These are phyloP conservation scores for Boletus pseudopeckii DNA, from an alignment of 768 basidiomycete species.

Conservation along the genomic window DNA sequence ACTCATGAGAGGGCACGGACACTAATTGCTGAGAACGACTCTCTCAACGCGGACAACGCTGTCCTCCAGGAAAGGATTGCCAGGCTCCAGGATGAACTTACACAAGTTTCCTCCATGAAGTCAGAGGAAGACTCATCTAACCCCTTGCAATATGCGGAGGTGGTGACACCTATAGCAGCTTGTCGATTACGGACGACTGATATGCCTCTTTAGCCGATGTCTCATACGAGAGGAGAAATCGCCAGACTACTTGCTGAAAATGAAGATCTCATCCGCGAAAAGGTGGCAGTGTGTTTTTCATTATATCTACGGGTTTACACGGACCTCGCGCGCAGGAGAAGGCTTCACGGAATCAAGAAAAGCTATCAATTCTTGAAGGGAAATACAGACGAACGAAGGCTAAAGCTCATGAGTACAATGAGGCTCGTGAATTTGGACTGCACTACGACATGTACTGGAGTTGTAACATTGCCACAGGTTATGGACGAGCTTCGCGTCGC, in stretches of 20 bases:
- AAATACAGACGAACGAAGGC: slow-evolving; percentile 24
- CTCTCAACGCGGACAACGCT: slow-evolving; percentile 20
- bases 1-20: slow-evolving; percentile 6
- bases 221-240: slow-evolving; percentile 9
- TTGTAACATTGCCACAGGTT: slow-evolving; percentile 11
- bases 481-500: slow-evolving; percentile 18
- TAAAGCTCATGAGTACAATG: slow-evolving; percentile 9
- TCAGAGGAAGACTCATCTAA: slow-evolving; percentile 8
- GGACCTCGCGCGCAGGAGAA: slow-evolving; percentile 8
- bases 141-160: slow-evolving; percentile 6
- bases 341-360: slow-evolving; percentile 4
- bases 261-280: slow-evolving; percentile 12
- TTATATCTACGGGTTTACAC: background rate
- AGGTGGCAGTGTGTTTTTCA: slow-evolving; percentile 3
- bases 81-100: slow-evolving; percentile 11
- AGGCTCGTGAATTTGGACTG: slow-evolving; percentile 15
- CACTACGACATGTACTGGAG: background rate
- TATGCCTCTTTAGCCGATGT: slow-evolving; percentile 4
- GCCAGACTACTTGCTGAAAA: slow-evolving; percentile 14
- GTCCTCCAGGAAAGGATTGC: slow-evolving; percentile 14
- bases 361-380: slow-evolving; percentile 8
- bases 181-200: slow-evolving; percentile 1
- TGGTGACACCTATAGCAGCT: background rate
- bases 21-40: slow-evolving; percentile 14
- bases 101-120: slow-evolving; percentile 13